Base-by-base conservation (phyloP, 1,284 basidiomycete species). In the Boletus coffeatus region DNA sequence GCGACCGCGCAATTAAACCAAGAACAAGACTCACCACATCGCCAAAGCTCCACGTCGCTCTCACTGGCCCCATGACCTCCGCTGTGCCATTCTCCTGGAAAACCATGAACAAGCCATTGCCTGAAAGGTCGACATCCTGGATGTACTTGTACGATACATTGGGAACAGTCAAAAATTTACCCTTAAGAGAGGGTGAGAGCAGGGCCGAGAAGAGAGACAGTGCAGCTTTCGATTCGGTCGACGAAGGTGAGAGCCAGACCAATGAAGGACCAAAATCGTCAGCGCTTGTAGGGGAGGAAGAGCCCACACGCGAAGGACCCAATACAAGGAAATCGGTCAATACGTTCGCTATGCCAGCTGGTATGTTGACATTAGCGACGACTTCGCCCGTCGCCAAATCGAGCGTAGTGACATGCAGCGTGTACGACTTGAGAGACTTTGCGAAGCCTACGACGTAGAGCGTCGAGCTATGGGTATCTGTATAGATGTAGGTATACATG, bases 371-470 rank as follows among this genome's bases (percentile, higher is more conserved):
- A 59, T 76, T 81, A 3, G 79, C 71, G 53, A 90, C 70, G 29
- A 86, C 67, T 48, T 81, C 76, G 1, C 91, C 90, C 1, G 81
- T 85, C 3, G 74, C 63, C 0, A 86, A 73, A 59, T 84, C 79
- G 14, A 93, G 73, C 2, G 85, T 76, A 14, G 85, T 83, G 66
- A 91, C 77, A 63, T 90, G 84, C 1, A 94, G 73, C 11, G 86
- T 89, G 68, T 87, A 86, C 0, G 85, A 83, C 1, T 80, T 76
- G 63, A 84, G 76, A 0, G 86, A 86, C 66, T 86, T 88, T 2
- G 86, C 79, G 34, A 92, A 76, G 1, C 90, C 91, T 21, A 92
- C 73, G n/a, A 85, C 78, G 69, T 90, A 92, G 32, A 93, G 56
- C 3, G 69, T 73, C 18, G 69, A 73, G 0, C 84, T 77, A 2